Conservation (phyloP, 176 grass and related monocot species). For the Leersia perrieri region DNA sequence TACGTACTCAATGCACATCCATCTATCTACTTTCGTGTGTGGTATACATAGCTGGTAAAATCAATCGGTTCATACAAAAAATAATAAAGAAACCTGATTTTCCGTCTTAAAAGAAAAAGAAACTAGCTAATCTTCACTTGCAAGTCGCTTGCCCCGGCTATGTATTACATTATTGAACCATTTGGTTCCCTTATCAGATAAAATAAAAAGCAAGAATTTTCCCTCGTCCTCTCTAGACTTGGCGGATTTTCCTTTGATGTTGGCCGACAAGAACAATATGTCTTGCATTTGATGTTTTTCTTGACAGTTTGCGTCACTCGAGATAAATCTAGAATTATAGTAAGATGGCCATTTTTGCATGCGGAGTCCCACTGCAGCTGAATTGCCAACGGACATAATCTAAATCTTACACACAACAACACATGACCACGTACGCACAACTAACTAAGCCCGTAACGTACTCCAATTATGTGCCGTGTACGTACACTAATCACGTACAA, state of each 20-base stretch:
- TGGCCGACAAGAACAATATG: too few relatives aligned
- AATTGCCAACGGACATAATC: not conserved
- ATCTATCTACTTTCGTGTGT: not conserved
- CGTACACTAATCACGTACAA: not conserved
- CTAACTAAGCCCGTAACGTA: not conserved
- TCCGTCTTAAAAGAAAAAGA: not conserved
- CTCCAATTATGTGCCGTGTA: not conserved
- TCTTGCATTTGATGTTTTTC: too few relatives aligned
- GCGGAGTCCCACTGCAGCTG: not conserved
- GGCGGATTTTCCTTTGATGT: too few relatives aligned
- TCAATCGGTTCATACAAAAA: not conserved
- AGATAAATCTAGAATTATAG: too few relatives aligned
- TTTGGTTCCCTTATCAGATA: not conserved
- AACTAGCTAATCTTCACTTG: not conserved
- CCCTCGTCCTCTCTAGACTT: too few relatives aligned
- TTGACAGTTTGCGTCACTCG: too few relatives aligned
- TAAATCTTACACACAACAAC: not conserved
- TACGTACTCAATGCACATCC: not conserved
- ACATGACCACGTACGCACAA: not conserved
- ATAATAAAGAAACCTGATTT: too few relatives aligned
- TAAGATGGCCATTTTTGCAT: not conserved
- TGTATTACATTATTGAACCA: not conserved
- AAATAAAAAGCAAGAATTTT: too few relatives aligned
- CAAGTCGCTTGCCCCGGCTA: not conserved
- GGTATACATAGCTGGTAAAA: too few relatives aligned